Percentiles rank a stretch among this genome's conserved stretches.
phyloP scores from a whole-genome alignment of 1,284 basidiomycete genomes.

The Coniophora puteana region DNA sequence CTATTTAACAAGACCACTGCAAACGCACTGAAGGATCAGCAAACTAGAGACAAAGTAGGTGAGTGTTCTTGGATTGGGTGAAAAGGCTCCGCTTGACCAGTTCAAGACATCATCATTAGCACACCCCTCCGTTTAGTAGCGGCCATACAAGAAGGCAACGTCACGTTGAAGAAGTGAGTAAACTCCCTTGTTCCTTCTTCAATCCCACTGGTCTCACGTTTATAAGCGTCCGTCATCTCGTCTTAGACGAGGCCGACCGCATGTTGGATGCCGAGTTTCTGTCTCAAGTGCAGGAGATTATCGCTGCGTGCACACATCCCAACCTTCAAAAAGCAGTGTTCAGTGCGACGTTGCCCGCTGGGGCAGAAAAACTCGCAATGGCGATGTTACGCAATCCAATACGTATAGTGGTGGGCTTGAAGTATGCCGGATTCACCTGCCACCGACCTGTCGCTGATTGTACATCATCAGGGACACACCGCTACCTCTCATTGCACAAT shows the following conservation, averaged over 20 bases:
- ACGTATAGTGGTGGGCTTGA: constrained; percentile 90
- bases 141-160: constrained; percentile 61
- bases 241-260: constrained; percentile 91
- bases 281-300: constrained; percentile 85
- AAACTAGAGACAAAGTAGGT: constrained; percentile 72
- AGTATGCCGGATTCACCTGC: constrained; percentile 48
- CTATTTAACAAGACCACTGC: constrained; percentile 87
- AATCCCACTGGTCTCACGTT: constrained; percentile 5
- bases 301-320: constrained; percentile 76
- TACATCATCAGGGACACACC: constrained; percentile 72
- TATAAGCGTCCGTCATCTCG: constrained; percentile 72
- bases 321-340: constrained; percentile 86
- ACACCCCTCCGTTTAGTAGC: constrained; percentile 78
- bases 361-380: constrained; percentile 85
- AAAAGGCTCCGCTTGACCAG: constrained; percentile 1
- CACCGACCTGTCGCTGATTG: constrained; percentile 5
- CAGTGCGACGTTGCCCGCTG: constrained; percentile 91
- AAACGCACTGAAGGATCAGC: constrained; percentile 65
- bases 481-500: constrained; percentile 80
- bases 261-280: constrained; percentile 89
- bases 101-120: constrained; percentile 75
- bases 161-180: constrained; percentile 76
- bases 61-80: constrained; percentile 23
- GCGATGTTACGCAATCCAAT: constrained; percentile 81
- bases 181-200: constrained; percentile 11